phyloP scores from a whole-genome alignment of 169 alveolate genomes.

The Plasmodium yoelii region DNA sequence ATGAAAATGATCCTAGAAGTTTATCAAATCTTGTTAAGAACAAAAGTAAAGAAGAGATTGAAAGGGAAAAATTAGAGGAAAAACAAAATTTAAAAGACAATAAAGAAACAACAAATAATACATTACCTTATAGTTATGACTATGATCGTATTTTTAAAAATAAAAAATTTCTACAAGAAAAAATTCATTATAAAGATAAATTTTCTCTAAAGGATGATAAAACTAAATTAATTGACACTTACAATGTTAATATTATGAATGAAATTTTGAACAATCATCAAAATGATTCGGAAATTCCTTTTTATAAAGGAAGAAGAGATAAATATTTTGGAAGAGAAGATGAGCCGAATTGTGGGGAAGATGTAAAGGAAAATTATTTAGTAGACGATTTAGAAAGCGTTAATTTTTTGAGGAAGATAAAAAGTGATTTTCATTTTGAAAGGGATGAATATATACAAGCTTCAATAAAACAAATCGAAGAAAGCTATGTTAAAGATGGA shows the following conservation, averaged over 20 bases:
- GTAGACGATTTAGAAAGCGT: constrained; percentile 34
- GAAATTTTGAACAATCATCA: constrained; percentile 33
- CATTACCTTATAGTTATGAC: constrained; percentile 53
- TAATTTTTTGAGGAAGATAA: constrained; percentile 19
- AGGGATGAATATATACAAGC: constrained; percentile 32
- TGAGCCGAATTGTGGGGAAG: neutral
- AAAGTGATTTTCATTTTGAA: constrained; percentile 16
- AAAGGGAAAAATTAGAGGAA: neutral
- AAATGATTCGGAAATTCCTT: constrained; percentile 25
- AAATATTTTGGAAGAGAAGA: constrained; percentile 19
- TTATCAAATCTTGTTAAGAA: constrained; percentile 29
- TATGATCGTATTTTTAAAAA: constrained; percentile 51
- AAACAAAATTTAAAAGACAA: neutral
- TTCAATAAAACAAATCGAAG: constrained; percentile 14
- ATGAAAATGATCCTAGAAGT: constrained; percentile 72
- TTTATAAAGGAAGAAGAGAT: constrained; percentile 57
- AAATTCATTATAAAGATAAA: constrained; percentile 37
- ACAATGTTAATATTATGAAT: constrained; percentile 26
- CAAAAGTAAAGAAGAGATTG: constrained; percentile 19
- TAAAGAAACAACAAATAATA: neutral
- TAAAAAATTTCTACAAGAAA: constrained; percentile 42
- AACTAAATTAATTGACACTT: constrained; percentile 8
- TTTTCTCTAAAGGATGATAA: constrained; percentile 28
- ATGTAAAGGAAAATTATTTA: neutral
- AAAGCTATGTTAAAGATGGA: neutral